phyloP scores from a whole-genome alignment of 306 rosid genomes.

The Boehmeria nivea region DNA sequence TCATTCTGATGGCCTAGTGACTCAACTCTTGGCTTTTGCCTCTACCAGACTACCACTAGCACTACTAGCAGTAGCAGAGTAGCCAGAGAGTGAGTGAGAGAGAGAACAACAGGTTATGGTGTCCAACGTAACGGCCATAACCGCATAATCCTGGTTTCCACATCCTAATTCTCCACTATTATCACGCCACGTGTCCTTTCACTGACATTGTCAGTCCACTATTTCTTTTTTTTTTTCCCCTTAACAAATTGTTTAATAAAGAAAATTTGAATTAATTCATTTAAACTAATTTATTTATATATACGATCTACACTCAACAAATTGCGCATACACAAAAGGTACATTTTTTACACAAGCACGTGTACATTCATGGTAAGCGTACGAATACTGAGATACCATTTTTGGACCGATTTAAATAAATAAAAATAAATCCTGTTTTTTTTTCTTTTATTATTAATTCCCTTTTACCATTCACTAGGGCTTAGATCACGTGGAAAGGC shows the following conservation, averaged over 20 bases:
- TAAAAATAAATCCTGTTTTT: not conserved
- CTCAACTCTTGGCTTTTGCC: no score
- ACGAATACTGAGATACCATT: not conserved
- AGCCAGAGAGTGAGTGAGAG: no score
- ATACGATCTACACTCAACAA: no score
- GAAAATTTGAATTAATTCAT: not conserved
- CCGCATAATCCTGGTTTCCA: slow-evolving; percentile 1
- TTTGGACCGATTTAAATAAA: slow-evolving; percentile 6
- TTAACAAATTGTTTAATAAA: no score
- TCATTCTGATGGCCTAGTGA: not conserved
- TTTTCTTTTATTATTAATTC: not conserved
- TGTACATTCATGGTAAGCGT: not conserved
- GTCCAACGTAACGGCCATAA: slow-evolving; percentile 18
- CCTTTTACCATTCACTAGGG: slow-evolving; percentile 3
- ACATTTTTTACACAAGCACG: not conserved
- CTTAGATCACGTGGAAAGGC: slow-evolving; percentile 4
- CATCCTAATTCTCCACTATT: not conserved
- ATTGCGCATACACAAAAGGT: not conserved
- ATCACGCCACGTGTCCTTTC: not conserved
- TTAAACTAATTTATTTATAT: not conserved
- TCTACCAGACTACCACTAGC: no score
- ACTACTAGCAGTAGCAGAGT: no score
- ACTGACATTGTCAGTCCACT: not conserved
- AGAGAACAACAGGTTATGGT: no score
- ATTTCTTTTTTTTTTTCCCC: not conserved